Conservation (phyloP, 805 yeast genomes). For the Barnettozyma sp. region DNA sequence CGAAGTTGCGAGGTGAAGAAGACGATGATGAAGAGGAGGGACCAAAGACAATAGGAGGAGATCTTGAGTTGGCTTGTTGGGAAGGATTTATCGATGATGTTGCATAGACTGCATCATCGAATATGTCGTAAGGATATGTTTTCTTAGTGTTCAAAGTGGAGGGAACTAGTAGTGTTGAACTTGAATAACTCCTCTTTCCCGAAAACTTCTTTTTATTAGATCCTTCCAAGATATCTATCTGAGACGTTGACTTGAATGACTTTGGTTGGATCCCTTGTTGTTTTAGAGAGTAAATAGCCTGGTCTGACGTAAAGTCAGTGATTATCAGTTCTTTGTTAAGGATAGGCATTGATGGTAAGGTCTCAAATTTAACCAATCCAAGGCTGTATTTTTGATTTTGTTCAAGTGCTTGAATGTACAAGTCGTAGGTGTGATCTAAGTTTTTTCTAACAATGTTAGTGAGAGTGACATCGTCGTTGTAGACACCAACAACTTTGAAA, state of each 20-base stretch:
- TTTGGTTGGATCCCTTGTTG: conserved; percentile 5
- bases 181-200: conserved; percentile 8
- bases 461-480: conserved; percentile 2
- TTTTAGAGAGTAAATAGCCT: neutral
- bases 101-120: conserved; percentile 57
- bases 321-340: conserved; percentile 46
- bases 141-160: conserved; percentile 23
- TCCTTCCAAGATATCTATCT: conserved; percentile 5
- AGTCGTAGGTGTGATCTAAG: conserved; percentile 6
- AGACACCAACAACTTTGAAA: conserved; percentile 44
- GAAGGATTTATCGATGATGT: conserved; percentile 9
- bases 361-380: conserved; percentile 8
- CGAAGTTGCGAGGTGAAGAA: neutral
- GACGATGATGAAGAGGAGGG: neutral
- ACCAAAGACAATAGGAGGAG: neutral
- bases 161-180: conserved; percentile 13
- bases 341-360: conserved; percentile 30
- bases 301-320: conserved; percentile 22
- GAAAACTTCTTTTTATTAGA: neutral
- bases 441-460: conserved; percentile 5
- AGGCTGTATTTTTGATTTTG: neutral
- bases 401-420: conserved; percentile 1
- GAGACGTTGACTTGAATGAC: conserved; percentile 7
- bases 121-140: conserved; percentile 54
- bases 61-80: conserved; percentile 1